Evolutionary conservation across 768 basidiomycete genomes (phyloP), one percentile per base, ranked within the genome.

Genomic region (Candolleomyces aberdarensis): DNA sequence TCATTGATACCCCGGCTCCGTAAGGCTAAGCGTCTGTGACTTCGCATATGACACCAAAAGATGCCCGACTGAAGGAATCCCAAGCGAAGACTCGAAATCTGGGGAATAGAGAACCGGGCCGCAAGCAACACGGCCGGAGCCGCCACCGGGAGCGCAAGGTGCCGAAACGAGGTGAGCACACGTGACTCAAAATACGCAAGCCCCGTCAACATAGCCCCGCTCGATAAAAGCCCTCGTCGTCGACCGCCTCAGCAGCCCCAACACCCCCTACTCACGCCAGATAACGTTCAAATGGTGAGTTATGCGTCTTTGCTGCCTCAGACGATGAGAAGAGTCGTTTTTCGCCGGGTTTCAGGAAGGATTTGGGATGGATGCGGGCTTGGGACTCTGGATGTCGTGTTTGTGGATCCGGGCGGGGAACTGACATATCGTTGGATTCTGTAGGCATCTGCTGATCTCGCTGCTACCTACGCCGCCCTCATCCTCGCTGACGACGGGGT

Each of bases 401-500:
- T 56, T 60, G 56, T 55, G 59, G 41, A 56, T 48, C 26, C 43
- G 55, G 51, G 62, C 66, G 63, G 36, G 36, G 36, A 36, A 36
- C 36, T 36, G 36, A 67, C 62, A 48, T n/a, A 47, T 44, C 15
- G 29, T 58, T 62, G 54, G 26, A 43, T 40, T 26, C 50, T 29
- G 43, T 62, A 82, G 81, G 77, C 80, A 68, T 76, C 83, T 71
- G 62, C 73, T 57, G 96, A 98, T 74, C 91, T 96, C 73, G 94
- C 95, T 68, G 82, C 95, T 64, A 91, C 95, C 68, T 98, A 98
- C 81, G 95, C 96, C 72, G 92, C 94, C 67, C 91, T 99, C 71
- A 98, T 98, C 79, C 94, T 98, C 73, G 96, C 95, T 67, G 97
- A 98, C 80, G 96, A 97, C 66, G 89, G 89, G 69, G 79, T 96